phyloP scores from a whole-genome alignment of 139 green algal species.

The Micractinium conductrix region DNA sequence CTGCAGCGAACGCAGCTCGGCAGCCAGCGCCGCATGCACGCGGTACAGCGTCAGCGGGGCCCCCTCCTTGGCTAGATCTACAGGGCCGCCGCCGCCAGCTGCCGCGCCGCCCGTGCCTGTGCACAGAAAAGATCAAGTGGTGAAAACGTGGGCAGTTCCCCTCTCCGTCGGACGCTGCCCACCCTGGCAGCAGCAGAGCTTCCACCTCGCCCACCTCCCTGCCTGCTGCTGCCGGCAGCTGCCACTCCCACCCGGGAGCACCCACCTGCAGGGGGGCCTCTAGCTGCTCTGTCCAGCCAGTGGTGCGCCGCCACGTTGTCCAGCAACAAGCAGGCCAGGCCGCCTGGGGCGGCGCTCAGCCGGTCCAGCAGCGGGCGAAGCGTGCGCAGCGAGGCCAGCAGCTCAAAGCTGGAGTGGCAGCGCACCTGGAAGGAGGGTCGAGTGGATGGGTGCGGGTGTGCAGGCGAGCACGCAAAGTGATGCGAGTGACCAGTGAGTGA shows the following conservation, averaged over 20 bases:
- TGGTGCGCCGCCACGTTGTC: constrained; percentile 56
- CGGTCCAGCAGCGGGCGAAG: background rate
- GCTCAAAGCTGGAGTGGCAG: constrained; percentile 49
- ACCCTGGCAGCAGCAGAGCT: background rate
- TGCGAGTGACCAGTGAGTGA: background rate
- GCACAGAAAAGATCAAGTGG: background rate
- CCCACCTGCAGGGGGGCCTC: background rate
- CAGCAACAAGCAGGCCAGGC: constrained; percentile 41
- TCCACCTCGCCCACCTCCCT: background rate
- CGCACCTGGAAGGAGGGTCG: constrained; percentile 20
- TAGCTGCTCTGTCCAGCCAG: constrained; percentile 42
- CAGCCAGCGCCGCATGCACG: constrained; percentile 21
- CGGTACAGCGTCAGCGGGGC: constrained; percentile 23
- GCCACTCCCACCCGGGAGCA: background rate
- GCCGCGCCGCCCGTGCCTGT: background rate
- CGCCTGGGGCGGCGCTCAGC: constrained; percentile 17
- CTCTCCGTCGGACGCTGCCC: too few species aligned
- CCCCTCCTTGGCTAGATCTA: background rate
- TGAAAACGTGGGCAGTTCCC: background rate
- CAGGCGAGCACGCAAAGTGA: background rate
- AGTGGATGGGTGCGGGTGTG: background rate
- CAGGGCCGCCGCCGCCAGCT: background rate
- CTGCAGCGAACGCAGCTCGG: constrained; percentile 15
- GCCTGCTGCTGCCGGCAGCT: background rate
- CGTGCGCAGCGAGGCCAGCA: constrained; percentile 49